Percentiles rank a stretch among this genome's conserved stretches.
Conservation (phyloP, 1,284 basidiomycete genomes). For the Leccinum holopus region DNA sequence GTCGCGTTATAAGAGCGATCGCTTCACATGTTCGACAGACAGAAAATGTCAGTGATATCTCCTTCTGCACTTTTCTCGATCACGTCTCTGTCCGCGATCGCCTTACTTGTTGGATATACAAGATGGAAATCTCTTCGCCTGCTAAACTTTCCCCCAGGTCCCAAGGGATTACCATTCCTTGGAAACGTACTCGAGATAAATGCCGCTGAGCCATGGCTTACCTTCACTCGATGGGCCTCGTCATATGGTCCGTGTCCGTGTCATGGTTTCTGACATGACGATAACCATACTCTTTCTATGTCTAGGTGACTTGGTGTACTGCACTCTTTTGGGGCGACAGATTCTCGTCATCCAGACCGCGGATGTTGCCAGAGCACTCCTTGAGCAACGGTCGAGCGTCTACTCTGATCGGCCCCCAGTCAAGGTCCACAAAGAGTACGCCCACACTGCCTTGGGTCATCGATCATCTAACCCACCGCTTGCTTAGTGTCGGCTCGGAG, state of each 20-base stretch:
- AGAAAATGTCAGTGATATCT: constrained; percentile 11
- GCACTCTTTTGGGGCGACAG: constrained; percentile 26
- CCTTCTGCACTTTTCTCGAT: constrained; percentile 10
- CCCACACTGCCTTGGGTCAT: background rate
- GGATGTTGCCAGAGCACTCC: constrained; percentile 33
- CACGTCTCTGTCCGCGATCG: constrained; percentile 9
- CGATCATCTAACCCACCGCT: constrained; percentile 2
- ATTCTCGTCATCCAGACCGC: constrained; percentile 34
- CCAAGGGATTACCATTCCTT: constrained; percentile 31
- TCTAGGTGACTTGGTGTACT: constrained; percentile 29
- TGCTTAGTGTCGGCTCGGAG: constrained; percentile 28
- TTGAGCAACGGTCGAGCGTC: constrained; percentile 35
- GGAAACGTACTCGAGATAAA: constrained; percentile 31
- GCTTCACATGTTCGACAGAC: background rate
- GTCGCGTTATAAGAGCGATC: constrained; percentile 19
- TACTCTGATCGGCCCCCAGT: constrained; percentile 38
- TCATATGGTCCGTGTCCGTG: constrained; percentile 25
- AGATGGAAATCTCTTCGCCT: constrained; percentile 10
- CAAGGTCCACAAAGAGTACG: constrained; percentile 22
- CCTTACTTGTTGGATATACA: constrained; percentile 11
- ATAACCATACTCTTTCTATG: constrained; percentile 9
- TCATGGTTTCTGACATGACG: background rate
- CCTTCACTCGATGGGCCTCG: constrained; percentile 31
- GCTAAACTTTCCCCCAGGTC: constrained; percentile 29
- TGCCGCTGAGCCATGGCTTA: constrained; percentile 28